Evolutionary conservation across 257 asterid species (phyloP).

Genomic region (Solanum piurae): DNA sequence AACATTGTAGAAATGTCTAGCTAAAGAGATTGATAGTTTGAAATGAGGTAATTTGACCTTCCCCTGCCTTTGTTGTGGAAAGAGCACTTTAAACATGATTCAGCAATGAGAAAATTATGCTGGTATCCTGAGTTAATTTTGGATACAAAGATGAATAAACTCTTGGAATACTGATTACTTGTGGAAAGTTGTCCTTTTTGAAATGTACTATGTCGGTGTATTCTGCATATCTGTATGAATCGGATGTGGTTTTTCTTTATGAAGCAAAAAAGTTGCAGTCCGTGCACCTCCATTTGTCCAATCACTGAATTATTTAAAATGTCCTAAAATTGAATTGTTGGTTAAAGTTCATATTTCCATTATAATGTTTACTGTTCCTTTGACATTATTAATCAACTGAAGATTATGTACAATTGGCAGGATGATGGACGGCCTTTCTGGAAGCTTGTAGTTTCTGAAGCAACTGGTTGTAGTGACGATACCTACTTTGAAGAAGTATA

Average conservation of each 20-base stretch:
- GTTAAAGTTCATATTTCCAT: neutral
- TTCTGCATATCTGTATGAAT: neutral
- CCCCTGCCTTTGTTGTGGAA: neutral
- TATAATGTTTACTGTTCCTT: neutral
- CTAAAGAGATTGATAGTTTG: neutral
- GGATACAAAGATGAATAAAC: neutral
- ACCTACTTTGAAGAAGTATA: slow-evolving; percentile 84
- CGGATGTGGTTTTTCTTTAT: neutral
- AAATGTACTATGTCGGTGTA: neutral
- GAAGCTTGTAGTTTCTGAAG: slow-evolving; percentile 84
- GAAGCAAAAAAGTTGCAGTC: neutral
- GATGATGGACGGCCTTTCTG: slow-evolving; percentile 94
- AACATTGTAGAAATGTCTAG: neutral
- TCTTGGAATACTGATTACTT: neutral
- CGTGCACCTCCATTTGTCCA: neutral
- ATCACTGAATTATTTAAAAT: neutral
- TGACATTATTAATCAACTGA: neutral
- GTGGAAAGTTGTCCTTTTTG: neutral
- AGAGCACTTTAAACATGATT: neutral
- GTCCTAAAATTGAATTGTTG: neutral
- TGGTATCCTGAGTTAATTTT: neutral
- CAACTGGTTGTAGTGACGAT: slow-evolving; percentile 57
- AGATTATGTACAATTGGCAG: slow-evolving; percentile 22
- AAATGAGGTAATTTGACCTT: neutral
- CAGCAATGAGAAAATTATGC: neutral